A percentile compares a stretch with the other conserved stretches of the same genome.
Conservation (phyloP, 306 rosid species). For the Myrica gale region DNA sequence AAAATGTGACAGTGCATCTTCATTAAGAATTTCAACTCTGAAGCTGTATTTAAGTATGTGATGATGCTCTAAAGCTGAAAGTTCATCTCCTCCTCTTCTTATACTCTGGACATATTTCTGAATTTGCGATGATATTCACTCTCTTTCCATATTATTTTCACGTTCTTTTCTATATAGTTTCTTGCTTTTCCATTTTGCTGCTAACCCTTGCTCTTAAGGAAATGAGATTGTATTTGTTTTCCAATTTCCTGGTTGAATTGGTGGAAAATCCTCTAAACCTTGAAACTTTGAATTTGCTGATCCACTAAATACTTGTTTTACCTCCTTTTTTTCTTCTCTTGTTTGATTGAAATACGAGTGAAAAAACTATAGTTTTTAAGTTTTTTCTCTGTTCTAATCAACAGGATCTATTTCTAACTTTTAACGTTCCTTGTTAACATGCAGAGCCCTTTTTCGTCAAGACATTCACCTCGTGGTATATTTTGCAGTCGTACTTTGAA, state of each 20-base stretch:
- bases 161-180: not conserved
- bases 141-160: not conserved
- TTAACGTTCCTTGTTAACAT: slow-evolving; percentile 22
- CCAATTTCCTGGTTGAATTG: not conserved
- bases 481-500: slow-evolving; percentile 95
- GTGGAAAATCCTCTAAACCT: not conserved
- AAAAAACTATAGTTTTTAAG: not conserved
- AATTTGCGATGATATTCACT: not conserved
- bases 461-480: slow-evolving; percentile 80
- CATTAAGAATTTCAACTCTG: not conserved
- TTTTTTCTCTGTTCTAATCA: not conserved
- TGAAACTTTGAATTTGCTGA: slow-evolving; percentile 3
- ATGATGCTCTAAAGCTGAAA: not conserved
- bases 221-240: not conserved
- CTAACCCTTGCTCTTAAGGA: slow-evolving; percentile 6
- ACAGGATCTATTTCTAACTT: not conserved
- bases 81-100: not conserved
- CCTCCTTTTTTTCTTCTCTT: not conserved
- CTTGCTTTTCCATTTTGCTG: not conserved
- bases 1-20: not conserved
- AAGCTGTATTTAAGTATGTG: not conserved
- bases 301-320: not conserved
- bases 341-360: not conserved
- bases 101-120: not conserved
- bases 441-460: slow-evolving; percentile 81